Base-by-base conservation (phyloP, 176 grass and related monocot genomes). In the Echinochloa phyllopogon region DNA sequence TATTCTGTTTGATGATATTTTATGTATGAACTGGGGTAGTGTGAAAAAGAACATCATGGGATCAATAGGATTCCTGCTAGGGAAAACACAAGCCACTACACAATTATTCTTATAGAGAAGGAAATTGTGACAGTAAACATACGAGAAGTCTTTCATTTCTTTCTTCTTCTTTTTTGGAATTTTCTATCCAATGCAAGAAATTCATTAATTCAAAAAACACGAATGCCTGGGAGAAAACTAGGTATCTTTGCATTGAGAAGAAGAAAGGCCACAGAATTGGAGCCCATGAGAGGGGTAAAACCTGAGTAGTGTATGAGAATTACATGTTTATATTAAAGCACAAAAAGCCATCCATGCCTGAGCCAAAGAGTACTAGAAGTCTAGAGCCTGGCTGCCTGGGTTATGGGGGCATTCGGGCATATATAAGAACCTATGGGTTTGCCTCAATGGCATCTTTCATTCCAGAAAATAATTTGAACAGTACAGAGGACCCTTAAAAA, bases 31-130 rank as follows among this genome's bases (percentile, higher is more conserved):
- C 20, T 53, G 73, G 20, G 20, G 4, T 5, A 55, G 50, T 39
- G 73, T 57, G 20, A 84, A 80, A 80, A 67, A 84, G 47, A 73
- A 66, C 27, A 48, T 13, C 57, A 17, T n/a, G 45, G 38, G 37
- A n/a, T 61, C 0, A 49, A 42, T 64, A 72, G 64, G 37, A 72
- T 24, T 9, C 29, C 21, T 49, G 21, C 44, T 73, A 66, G 40
- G 12, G 65, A 41, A 73, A 72, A 72, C 20, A 82, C 11, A 78
- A 78, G 21, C 17, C 33, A 33, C 8, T 20, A 56, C 14, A 59
- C 24, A 45, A 67, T 49, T 29, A 53, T 39, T 71, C 48, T 41
- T 40, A 57, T 57, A 39, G 45, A 72, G 25, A 55, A 23, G 56
- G 10, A 56, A 78, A 40, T 41, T 51, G 50, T 25, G 23, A 61